phyloP scores from a whole-genome alignment of 495 filamentous ascomycete genomes.

The Emericellopsis terricola region DNA sequence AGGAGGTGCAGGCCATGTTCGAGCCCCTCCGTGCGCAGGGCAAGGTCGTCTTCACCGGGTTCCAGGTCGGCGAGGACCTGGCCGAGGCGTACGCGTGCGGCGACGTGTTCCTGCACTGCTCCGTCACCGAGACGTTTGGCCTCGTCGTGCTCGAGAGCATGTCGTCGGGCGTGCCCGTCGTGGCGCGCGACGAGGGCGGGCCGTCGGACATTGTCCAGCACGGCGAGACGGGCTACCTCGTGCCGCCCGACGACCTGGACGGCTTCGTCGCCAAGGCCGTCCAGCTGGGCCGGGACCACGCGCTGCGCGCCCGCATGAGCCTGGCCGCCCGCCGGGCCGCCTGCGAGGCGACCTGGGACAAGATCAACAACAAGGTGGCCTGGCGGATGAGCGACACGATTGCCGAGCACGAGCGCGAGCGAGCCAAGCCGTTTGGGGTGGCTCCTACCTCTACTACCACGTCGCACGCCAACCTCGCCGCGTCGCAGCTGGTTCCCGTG shows the following conservation, averaged over 20 bases:
- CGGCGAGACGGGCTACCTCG: constrained; percentile 35
- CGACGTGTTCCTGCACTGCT: constrained; percentile 46
- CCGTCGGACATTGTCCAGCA: constrained; percentile 42
- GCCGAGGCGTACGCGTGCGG: constrained; percentile 39
- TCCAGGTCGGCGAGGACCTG: constrained; percentile 32
- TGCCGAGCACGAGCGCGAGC: constrained; percentile 12
- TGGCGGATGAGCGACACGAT: constrained; percentile 36
- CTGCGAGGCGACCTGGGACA: constrained; percentile 43
- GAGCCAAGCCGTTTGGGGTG: constrained; percentile 3
- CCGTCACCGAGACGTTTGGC: constrained; percentile 48
- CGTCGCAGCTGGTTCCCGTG: constrained; percentile 5
- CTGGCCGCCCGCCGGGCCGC: constrained; percentile 28
- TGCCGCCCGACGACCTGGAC: constrained; percentile 33
- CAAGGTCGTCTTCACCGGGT: constrained; percentile 39
- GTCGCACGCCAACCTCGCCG: background rate
- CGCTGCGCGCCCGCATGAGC: constrained; percentile 18
- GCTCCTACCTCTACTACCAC: background rate
- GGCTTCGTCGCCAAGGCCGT: constrained; percentile 28
- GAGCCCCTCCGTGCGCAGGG: constrained; percentile 17
- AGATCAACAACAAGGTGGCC: constrained; percentile 41
- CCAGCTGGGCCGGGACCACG: constrained; percentile 18
- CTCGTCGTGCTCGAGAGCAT: constrained; percentile 47
- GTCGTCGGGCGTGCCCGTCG: constrained; percentile 44
- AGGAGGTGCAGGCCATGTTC: constrained; percentile 34
- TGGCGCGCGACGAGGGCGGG: constrained; percentile 45